phyloP scores from a whole-genome alignment of 2,329 filamentous ascomycete species.

The Phaeoacremonium minimum region DNA sequence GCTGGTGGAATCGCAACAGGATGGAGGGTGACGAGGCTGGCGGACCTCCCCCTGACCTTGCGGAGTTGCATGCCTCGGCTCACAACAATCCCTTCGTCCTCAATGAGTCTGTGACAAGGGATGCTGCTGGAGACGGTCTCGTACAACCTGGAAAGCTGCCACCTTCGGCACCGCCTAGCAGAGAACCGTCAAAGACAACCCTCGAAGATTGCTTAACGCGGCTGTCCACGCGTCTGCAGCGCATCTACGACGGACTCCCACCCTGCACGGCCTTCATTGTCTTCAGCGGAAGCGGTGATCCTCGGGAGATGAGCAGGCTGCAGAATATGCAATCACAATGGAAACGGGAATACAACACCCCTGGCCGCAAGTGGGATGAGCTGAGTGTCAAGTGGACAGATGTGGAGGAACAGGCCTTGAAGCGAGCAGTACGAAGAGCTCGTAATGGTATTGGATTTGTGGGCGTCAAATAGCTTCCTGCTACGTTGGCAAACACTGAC shows the following conservation, averaged over 20 bases:
- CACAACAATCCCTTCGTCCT: conserved; percentile 2
- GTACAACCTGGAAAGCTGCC: conserved; percentile 1
- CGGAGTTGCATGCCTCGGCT: conserved; percentile 8
- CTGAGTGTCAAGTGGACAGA: conserved; percentile 66
- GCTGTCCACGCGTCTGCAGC: conserved; percentile 44
- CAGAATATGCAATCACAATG: conserved; percentile 57
- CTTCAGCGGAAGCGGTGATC: conserved; percentile 63
- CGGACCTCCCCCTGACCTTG: conserved; percentile 20
- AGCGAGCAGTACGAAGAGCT: conserved; percentile 50
- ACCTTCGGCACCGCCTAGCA: neutral
- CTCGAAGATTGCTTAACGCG: conserved; percentile 42
- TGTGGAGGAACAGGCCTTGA: conserved; percentile 58
- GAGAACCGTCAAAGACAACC: conserved; percentile 14
- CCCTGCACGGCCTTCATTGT: conserved; percentile 63
- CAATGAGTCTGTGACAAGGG: neutral
- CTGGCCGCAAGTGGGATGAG: conserved; percentile 62
- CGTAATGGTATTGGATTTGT: conserved; percentile 62
- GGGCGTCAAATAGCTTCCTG: conserved; percentile 48
- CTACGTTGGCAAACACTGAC: no score
- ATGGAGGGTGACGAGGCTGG: conserved; percentile 21
- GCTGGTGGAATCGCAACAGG: conserved; percentile 63
- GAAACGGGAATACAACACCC: conserved; percentile 60
- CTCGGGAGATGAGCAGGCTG: conserved; percentile 60
- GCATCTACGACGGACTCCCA: conserved; percentile 54
- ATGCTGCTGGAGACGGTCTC: conserved; percentile 2